Conservation (phyloP, 2,329 filamentous ascomycete species). For the Pseudopithomyces maydicus region DNA sequence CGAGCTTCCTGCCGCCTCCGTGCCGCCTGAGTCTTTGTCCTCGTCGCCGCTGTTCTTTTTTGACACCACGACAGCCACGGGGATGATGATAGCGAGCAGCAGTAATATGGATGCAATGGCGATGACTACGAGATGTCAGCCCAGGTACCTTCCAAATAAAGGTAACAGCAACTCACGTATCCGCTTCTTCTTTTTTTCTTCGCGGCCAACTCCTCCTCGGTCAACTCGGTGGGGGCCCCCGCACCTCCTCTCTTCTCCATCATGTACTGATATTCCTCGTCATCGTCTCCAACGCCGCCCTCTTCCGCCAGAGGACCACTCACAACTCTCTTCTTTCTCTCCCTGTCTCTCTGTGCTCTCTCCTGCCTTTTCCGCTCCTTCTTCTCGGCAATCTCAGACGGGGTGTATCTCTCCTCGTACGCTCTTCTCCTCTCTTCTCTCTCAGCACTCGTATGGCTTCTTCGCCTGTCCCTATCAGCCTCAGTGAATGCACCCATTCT, state of each 20-base stretch:
- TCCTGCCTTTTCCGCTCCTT: slow-evolving; percentile 49
- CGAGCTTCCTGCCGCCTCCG: slow-evolving; percentile 21
- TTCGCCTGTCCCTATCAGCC: slow-evolving; percentile 29
- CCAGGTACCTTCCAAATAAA: not conserved
- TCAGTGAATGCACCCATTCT: slow-evolving; percentile 25
- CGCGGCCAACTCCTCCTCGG: slow-evolving; percentile 46
- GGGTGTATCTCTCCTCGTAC: slow-evolving; percentile 42
- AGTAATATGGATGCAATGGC: slow-evolving; percentile 45
- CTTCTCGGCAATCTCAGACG: slow-evolving; percentile 44
- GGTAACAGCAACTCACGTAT: slow-evolving; percentile 57
- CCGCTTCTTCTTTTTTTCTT: slow-evolving; percentile 56
- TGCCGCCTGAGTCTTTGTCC: slow-evolving; percentile 19
- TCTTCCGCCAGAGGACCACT: slow-evolving; percentile 55
- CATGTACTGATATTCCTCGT: slow-evolving; percentile 45
- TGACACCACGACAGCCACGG: slow-evolving; percentile 52
- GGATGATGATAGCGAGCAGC: slow-evolving; percentile 53
- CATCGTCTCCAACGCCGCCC: slow-evolving; percentile 48
- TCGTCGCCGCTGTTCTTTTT: slow-evolving; percentile 48
- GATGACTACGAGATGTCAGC: slow-evolving; percentile 37
- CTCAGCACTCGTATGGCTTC: slow-evolving; percentile 35
- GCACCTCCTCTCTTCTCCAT: slow-evolving; percentile 50
- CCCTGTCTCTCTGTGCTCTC: slow-evolving; percentile 48
- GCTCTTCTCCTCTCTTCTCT: slow-evolving; percentile 32
- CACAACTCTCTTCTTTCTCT: slow-evolving; percentile 48
- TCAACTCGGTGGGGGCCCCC: slow-evolving; percentile 38